Conservation (phyloP, 345 rosid genomes). For the Citrus sp. region DNA sequence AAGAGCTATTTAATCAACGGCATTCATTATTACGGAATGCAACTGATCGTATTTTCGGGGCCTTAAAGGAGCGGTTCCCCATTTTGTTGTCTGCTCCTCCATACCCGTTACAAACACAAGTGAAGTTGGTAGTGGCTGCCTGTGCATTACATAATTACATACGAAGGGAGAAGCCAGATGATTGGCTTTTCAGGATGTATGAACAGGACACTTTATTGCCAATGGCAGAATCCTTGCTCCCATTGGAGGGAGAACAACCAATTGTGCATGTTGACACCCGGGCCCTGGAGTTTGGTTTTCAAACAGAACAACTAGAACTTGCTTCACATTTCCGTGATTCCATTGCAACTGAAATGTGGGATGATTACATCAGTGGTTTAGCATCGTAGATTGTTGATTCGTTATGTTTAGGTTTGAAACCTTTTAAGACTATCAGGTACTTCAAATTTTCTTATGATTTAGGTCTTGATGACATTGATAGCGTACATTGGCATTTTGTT, state of each 20-base stretch:
- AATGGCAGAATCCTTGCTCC: conserved; percentile 37
- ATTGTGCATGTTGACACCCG: conserved; percentile 30
- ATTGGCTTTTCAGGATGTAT: conserved; percentile 53
- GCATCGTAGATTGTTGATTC: conserved; percentile 36
- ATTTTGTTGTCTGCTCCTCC: conserved; percentile 85
- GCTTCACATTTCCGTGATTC: conserved; percentile 62
- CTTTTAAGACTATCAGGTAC: conserved; percentile 17
- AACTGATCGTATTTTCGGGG: conserved; percentile 51
- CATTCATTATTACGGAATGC: conserved; percentile 52
- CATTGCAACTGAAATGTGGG: conserved; percentile 66
- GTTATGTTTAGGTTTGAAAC: conserved; percentile 15
- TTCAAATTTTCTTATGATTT: not conserved
- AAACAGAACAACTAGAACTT: conserved; percentile 36
- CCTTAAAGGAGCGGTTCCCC: conserved; percentile 80
- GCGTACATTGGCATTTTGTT: conserved; percentile 29
- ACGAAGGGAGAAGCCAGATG: conserved; percentile 74
- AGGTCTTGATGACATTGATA: conserved; percentile 18
- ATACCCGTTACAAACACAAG: conserved; percentile 81
- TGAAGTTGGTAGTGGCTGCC: conserved; percentile 79
- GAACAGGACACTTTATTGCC: conserved; percentile 35
- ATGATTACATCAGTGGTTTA: conserved; percentile 49
- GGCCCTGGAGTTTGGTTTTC: conserved; percentile 35
- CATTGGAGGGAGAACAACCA: conserved; percentile 35
- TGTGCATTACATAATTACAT: conserved; percentile 82
- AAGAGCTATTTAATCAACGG: conserved; percentile 76